These are phyloP conservation scores for Herpetomonas tarakana DNA, from an alignment of 208 protist species.

Conservation along the genomic window DNA sequence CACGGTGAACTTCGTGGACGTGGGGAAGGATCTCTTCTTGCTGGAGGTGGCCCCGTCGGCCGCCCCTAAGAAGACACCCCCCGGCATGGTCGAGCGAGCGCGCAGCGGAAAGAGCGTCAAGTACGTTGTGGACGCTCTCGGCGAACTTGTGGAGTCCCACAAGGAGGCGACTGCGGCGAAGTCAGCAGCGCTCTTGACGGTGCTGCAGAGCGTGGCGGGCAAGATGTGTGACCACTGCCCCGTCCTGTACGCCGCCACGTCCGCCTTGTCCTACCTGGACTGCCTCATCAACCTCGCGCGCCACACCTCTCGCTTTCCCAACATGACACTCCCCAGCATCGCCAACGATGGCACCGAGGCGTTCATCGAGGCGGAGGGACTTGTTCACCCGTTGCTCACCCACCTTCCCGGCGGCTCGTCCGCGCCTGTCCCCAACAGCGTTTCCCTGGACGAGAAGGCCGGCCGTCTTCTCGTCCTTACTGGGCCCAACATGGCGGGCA, in stretches of 20 bases:
- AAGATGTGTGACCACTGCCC: constrained; percentile 71
- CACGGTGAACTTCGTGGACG: constrained; percentile 44
- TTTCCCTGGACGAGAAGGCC: constrained; percentile 25
- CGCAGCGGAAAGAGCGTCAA: constrained; percentile 68
- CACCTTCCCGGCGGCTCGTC: constrained; percentile 35
- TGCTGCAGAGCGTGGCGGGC: constrained; percentile 57
- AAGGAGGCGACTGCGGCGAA: constrained; percentile 59
- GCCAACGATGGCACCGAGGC: constrained; percentile 3
- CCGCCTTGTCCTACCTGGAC: constrained; percentile 77
- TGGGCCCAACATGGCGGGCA: constrained; percentile 99
- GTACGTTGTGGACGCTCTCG: constrained; percentile 50
- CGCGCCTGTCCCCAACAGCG: constrained; percentile 63
- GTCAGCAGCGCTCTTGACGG: constrained; percentile 51
- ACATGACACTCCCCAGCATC: constrained; percentile 19
- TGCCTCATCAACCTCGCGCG: constrained; percentile 69
- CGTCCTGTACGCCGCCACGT: constrained; percentile 46
- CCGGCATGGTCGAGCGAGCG: constrained; percentile 62
- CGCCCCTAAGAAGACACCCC: constrained; percentile 42
- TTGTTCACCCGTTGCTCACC: constrained; percentile 39
- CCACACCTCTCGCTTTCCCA: constrained; percentile 23
- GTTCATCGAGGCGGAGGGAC: constrained; percentile 17
- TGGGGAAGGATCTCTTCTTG: constrained; percentile 87
- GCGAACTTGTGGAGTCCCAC: constrained; percentile 40
- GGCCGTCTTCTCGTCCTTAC: constrained; percentile 92
- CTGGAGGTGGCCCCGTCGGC: constrained; percentile 64